Evolutionary conservation across 352 stramenopile species (phyloP), one percentile per base, ranked within the genome.

Genomic region (Paralagenidium karlingii): DNA sequence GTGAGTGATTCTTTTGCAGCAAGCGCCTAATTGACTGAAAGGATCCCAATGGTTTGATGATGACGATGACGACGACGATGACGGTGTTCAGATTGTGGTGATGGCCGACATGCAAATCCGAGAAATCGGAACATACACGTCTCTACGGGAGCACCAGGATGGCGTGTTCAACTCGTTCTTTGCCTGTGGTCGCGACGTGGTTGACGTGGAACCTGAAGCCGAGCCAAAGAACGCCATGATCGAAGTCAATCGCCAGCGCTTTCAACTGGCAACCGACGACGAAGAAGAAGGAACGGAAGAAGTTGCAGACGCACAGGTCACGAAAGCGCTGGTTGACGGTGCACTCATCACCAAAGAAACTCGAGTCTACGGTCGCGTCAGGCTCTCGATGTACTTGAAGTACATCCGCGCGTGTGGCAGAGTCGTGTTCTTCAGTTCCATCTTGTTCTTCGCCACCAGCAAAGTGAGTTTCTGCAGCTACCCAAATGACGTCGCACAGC

Each of bases 1-100:
- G n/a, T n/a, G n/a, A n/a, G n/a, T n/a, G n/a, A n/a, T n/a, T n/a
- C n/a, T n/a, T n/a, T n/a, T n/a, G n/a, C n/a, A n/a, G n/a, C n/a
- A n/a, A n/a, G n/a, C 40, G 65, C 63, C 8, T 57, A 63, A 12
- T 36, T 51, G 0, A 66, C 71, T 0, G 58, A 85, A 25, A 81
- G 68, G 68, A 77, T 85, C 63, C 60, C 0, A 37, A 66, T 30
- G 65, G 68, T 1, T 55, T 58, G 25, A 62, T 82, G 30, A 53
- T 63, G 8, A 55, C 47, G 27, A 63, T 84, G 53, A 19, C 79
- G 5, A 16, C 33, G 15, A 11, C 33, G 13, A 20, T 21, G 18
- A 11, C 8, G 27, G 13, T 13, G 27, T 13, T 13, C 13, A 13
- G 27, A 31, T 31, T 13, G 13, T 9, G 9, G 27, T 13, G 9